Base-by-base conservation (phyloP, 2,329 filamentous ascomycete genomes). In the Penicillium paneum region DNA sequence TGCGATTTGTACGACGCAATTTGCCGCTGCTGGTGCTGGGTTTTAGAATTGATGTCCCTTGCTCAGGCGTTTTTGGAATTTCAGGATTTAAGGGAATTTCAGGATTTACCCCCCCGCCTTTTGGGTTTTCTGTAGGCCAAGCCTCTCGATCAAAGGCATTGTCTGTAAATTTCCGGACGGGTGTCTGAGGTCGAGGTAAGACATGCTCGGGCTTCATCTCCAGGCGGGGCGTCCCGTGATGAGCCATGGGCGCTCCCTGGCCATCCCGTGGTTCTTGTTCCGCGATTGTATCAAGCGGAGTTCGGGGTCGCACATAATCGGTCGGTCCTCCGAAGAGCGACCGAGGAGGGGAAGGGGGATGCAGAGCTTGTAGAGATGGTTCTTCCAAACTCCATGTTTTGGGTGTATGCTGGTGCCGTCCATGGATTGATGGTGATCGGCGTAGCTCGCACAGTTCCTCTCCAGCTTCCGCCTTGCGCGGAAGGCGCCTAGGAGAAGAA, bases 1-100 rank as follows among this genome's bases (percentile, higher is more conserved):
- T 81, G 46, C 81, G 78, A 64, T 87, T 85, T 59, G 83, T 81
- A 60, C 90, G 84, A 66, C 91, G 83, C 57, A 94, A 81, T 44
- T 80, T 85, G 61, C 76, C 68, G 58, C 79, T 72, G 70, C 86
- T 90, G 61, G 59, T 67, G 39, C 62, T 72, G 26, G 68, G 67
- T 51, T 63, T 69, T 55, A 71, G 51, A 21, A 70, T 64, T 15
- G 67, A 67, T 7, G 15, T 65, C 29, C 63, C 62, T 47, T 65
- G 65, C 26, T 71, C 68, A 3, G 69, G 68, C 1, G 66, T 67
- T 52, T 78, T 72, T 52, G 78, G 72, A 38, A 59, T 45, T 26
- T 40, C 42, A 12, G 11, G 12, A 26, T 38, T 26, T 8, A 19
- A 26, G 26, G 78, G 72, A 38, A 59, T 45, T 26, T 40, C 42